These are phyloP conservation scores for Dactylella cylindrospora DNA, from an alignment of 2,329 filamentous ascomycete genomes.

Conservation along the genomic window DNA sequence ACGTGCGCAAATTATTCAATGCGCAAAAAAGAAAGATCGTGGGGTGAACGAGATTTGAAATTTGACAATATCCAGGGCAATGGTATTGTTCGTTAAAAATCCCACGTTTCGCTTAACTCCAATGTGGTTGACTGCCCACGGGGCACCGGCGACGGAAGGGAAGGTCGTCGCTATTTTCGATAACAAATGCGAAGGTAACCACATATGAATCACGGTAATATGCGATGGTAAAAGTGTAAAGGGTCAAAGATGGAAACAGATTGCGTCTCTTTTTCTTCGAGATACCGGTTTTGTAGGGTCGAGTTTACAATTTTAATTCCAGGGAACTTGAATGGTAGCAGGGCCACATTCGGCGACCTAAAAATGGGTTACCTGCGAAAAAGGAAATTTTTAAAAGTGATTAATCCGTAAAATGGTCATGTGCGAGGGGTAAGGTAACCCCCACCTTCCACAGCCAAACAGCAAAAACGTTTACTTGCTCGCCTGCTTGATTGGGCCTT, in stretches of 20 bases:
- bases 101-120: conserved; percentile 45
- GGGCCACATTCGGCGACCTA: conserved; percentile 38
- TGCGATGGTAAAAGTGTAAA: too few relatives aligned
- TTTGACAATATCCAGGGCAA: conserved; percentile 21
- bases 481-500: too few relatives aligned
- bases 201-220: too few relatives aligned
- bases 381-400: conserved; percentile 10
- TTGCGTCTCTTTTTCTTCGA: conserved; percentile 9
- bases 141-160: too few relatives aligned
- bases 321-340: neutral
- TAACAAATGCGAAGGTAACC: too few relatives aligned
- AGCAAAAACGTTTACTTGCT: conserved; percentile 16
- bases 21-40: conserved; percentile 4
- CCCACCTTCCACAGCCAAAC: conserved; percentile 20
- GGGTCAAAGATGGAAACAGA: conserved; percentile 7
- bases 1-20: conserved; percentile 4
- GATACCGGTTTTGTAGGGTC: too few relatives aligned
- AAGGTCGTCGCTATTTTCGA: conserved; percentile 44
- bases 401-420: conserved; percentile 38
- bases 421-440: conserved; percentile 33
- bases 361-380: conserved; percentile 38
- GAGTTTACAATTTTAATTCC: too few relatives aligned
- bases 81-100: conserved; percentile 8
- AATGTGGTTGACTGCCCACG: too few relatives aligned
- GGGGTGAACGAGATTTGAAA: conserved; percentile 8